Conservation (phyloP, 208 protist genomes). For the Wallacemonas sp. region DNA sequence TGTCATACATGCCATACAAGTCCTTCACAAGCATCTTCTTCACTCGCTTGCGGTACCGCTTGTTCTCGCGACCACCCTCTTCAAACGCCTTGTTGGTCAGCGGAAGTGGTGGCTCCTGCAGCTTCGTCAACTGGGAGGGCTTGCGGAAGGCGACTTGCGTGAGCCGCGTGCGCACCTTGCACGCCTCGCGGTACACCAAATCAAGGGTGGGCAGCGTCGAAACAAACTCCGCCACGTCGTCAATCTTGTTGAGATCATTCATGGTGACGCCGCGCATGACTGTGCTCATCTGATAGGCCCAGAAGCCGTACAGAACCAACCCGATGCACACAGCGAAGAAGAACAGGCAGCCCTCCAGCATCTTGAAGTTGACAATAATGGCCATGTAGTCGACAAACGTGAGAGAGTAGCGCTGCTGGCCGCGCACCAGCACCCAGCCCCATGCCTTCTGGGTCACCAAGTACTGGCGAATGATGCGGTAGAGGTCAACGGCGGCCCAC, state of each 20-base stretch:
- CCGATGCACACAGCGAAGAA: constrained; percentile 78
- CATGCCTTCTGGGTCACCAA: constrained; percentile 48
- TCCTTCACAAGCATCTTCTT: constrained; percentile 50
- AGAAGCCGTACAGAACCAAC: constrained; percentile 80
- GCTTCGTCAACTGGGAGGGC: constrained; percentile 38
- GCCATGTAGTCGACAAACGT: constrained; percentile 55
- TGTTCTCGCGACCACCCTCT: constrained; percentile 49
- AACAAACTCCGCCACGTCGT: constrained; percentile 69
- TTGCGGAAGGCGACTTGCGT: constrained; percentile 55
- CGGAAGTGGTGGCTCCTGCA: constrained; percentile 49
- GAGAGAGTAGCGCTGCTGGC: constrained; percentile 29
- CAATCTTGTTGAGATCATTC: constrained; percentile 91
- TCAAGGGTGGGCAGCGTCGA: constrained; percentile 46
- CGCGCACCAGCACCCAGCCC: constrained; percentile 59
- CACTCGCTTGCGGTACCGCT: constrained; percentile 64
- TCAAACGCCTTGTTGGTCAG: constrained; percentile 32
- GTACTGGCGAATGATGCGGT: constrained; percentile 54
- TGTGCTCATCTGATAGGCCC: constrained; percentile 83
- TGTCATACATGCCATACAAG: constrained; percentile 71
- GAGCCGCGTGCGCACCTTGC: constrained; percentile 49
- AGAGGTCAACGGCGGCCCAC: constrained; percentile 78
- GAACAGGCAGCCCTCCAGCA: constrained; percentile 59
- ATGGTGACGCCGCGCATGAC: constrained; percentile 77
- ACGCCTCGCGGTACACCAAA: constrained; percentile 68
- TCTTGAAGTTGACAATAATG: constrained; percentile 66